A percentile compares a stretch with the other conserved stretches of the same genome.
Conservation (phyloP, 2,329 filamentous ascomycete genomes). For the Penicillium decumbens region DNA sequence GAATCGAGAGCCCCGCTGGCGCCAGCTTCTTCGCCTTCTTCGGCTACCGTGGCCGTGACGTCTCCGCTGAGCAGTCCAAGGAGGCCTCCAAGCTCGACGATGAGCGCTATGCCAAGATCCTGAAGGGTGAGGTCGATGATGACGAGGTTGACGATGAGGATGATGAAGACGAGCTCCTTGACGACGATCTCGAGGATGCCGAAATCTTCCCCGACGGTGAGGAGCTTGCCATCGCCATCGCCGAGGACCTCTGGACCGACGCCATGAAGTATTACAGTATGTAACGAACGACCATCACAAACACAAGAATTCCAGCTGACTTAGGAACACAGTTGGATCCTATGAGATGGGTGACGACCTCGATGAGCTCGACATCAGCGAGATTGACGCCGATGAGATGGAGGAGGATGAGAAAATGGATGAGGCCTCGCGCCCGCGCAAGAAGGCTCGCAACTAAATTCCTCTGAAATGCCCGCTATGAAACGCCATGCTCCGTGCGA, state of each 20-base stretch:
- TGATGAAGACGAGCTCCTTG: conserved; percentile 50
- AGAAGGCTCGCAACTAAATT: conserved; percentile 38
- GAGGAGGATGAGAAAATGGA: conserved; percentile 36
- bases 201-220: conserved; percentile 89
- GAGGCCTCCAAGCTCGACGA: conserved; percentile 58
- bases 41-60: conserved; percentile 66
- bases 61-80: conserved; percentile 68
- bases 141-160: conserved; percentile 38
- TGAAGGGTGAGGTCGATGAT: conserved; percentile 50
- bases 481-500: conserved; percentile 21
- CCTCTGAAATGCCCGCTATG: conserved; percentile 10
- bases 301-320: conserved; percentile 35
- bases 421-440: conserved; percentile 48
- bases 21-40: conserved; percentile 88
- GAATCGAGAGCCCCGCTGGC: conserved; percentile 54
- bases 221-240: conserved; percentile 71
- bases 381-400: conserved; percentile 42
- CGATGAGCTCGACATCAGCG: conserved; percentile 54
- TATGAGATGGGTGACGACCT: conserved; percentile 61
- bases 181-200: conserved; percentile 61
- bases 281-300: conserved; percentile 34
- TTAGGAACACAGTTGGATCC: conserved; percentile 55
- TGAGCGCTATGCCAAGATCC: conserved; percentile 51
- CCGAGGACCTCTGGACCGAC: conserved; percentile 83
- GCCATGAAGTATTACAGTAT: conserved; percentile 89